A percentile compares a stretch with the other conserved stretches of the same genome.
Evolutionary conservation across 1,284 basidiomycete species (phyloP).

Genomic region (Inonotus obliquus): DNA sequence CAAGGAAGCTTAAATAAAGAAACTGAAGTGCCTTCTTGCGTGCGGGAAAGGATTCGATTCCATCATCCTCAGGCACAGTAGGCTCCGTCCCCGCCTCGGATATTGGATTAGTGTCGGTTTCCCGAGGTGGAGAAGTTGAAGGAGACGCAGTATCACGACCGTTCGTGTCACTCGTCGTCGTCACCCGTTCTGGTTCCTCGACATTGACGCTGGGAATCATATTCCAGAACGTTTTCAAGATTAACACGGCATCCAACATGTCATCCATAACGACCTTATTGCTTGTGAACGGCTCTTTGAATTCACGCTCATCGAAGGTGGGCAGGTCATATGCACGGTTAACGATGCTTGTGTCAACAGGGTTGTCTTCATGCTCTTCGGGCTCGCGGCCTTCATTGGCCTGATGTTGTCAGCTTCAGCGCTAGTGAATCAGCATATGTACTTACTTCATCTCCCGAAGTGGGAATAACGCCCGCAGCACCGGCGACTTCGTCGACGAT

Average conservation of each 20-base stretch:
- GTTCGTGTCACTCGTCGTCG: background rate
- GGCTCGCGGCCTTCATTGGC: background rate
- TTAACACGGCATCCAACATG: background rate
- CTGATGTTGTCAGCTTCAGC: background rate
- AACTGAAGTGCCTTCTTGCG: background rate
- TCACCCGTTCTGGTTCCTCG: background rate
- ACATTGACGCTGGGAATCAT: background rate
- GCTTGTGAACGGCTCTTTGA: background rate
- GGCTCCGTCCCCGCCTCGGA: background rate
- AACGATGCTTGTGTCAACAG: background rate
- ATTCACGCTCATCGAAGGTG: background rate
- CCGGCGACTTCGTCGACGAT: too few species aligned
- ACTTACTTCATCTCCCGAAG: too few species aligned
- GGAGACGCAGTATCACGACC: background rate
- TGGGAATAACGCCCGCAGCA: too few species aligned
- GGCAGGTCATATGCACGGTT: background rate
- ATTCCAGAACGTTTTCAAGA: background rate
- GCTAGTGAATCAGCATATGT: too few species aligned
- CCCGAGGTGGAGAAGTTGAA: background rate
- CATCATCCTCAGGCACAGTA: too few species aligned
- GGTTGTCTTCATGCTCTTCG: background rate
- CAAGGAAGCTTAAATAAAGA: slow-evolving; percentile 1
- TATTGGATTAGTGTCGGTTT: background rate
- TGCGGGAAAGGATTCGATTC: background rate
- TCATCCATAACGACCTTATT: background rate